Base-by-base conservation (phyloP, 768 basidiomycete genomes). In the Mycena vulgaris region DNA sequence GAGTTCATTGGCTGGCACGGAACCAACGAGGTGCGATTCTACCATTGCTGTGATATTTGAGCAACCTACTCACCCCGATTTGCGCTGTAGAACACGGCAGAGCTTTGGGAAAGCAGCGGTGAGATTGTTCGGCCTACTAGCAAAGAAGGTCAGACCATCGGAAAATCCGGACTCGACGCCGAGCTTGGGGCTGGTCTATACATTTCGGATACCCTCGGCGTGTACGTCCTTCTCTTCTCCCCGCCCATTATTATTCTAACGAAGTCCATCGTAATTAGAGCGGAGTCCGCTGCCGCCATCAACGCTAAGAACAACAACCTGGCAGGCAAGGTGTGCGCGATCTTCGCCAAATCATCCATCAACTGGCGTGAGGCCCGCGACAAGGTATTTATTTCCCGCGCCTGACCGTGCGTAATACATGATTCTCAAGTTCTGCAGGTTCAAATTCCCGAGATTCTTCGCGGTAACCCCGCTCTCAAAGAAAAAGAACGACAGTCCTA, bases 201-300 rank as follows among this genome's bases (percentile, higher is more conserved):
- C 42, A 59, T 59, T 19, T 59, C 58, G 58, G 58, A 59, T 13
- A 59, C 40, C 19, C 58, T 59, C 21, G 21, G 42, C 42, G 28
- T 47, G 58, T 59, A 31, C 19, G 42, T 37, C 35, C 16, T 57
- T 9, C 25, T 28, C 3, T 35, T 16, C 2, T 19, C 37, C 16
- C n/a, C 2, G 6, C 11, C 25, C 37, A 5, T 47, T 13, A 10
- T 19, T 11, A 14, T 31, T 21, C 9, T 45, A 28, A 27, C 16
- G 25, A 30, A 8, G 17, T 42, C n/a, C 23, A 10, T 23, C 39
- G 11, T n/a, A 59, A 42, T 14, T 47, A 62, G 61, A 8, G 58
- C 58, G 5, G 58, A 59, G 11, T 40, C 58, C 11, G 58, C 58
- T 1, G 40, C 58, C 19, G 58, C 42, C 28, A 40, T 31, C 58